Percentiles rank a stretch among this genome's conserved stretches.
These are phyloP conservation scores for Hypomontagnella submonticulosa DNA, from an alignment of 495 filamentous ascomycete species.

Conservation along the genomic window DNA sequence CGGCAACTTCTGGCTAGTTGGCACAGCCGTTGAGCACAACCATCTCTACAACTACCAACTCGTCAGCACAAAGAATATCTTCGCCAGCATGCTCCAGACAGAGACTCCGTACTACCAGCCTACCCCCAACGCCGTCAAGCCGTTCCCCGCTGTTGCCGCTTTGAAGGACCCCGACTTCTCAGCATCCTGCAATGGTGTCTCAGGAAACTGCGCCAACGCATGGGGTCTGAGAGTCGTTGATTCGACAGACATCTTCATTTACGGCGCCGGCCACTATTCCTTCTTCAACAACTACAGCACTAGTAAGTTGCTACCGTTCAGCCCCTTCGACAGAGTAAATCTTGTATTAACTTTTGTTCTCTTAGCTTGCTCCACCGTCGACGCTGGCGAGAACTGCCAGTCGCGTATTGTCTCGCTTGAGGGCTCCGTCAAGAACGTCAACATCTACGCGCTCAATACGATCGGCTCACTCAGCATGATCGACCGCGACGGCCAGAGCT, in stretches of 20 bases:
- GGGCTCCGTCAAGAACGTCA: conserved; percentile 57
- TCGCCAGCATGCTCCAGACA: conserved; percentile 82
- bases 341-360: not conserved
- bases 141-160: conserved; percentile 61
- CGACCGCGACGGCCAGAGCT: conserved; percentile 50
- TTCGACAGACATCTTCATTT: conserved; percentile 68
- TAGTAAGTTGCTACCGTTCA: conserved; percentile 18
- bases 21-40: conserved; percentile 81
- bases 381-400: conserved; percentile 64
- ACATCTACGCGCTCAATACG: conserved; percentile 67
- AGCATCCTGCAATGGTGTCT: conserved; percentile 55
- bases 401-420: conserved; percentile 63
- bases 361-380: conserved; percentile 55
- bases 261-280: conserved; percentile 78
- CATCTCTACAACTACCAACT: conserved; percentile 86
- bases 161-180: conserved; percentile 70
- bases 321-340: not conserved
- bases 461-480: conserved; percentile 62
- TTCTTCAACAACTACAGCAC: conserved; percentile 74
- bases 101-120: conserved; percentile 83
- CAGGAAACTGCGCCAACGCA: conserved; percentile 65
- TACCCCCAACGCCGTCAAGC: conserved; percentile 67
- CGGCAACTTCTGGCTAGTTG: conserved; percentile 70
- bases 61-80: conserved; percentile 72
- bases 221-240: conserved; percentile 74